Percentiles rank a stretch among this genome's conserved stretches.
Evolutionary conservation across 2,329 filamentous ascomycete genomes (phyloP).

Genomic region (Scolecobasidium constrictum): DNA sequence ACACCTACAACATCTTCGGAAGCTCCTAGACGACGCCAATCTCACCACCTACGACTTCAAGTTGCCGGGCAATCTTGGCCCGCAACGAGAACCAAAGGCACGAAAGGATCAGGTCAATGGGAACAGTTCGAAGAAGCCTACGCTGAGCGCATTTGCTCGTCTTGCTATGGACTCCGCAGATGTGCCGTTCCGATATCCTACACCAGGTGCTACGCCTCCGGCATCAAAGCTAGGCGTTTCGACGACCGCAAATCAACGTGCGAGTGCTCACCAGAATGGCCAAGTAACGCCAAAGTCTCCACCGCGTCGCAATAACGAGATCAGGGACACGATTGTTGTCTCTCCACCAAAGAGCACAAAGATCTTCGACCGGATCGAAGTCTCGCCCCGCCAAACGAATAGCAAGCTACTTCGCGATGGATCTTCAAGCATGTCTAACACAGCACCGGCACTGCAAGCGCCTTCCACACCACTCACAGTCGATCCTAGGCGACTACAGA

Average conservation of each 20-base stretch:
- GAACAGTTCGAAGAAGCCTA: too few relatives aligned
- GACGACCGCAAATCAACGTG: too few relatives aligned
- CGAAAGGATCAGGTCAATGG: slow-evolving; percentile 14
- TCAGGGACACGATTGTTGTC: not conserved
- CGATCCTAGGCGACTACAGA: not conserved
- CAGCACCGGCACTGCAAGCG: not conserved
- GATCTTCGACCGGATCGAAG: not conserved
- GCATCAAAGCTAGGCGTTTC: too few relatives aligned
- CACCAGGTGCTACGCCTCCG: not conserved
- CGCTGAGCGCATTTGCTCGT: slow-evolving; percentile 42
- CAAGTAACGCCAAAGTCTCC: not conserved
- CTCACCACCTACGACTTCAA: not conserved
- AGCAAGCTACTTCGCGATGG: not conserved
- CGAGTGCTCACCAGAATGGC: too few relatives aligned
- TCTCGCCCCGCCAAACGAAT: not conserved
- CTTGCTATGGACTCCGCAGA: slow-evolving; percentile 38
- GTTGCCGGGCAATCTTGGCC: not conserved
- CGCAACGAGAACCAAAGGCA: not conserved
- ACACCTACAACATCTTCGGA: not conserved
- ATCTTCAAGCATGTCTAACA: not conserved
- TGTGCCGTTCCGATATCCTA: slow-evolving; percentile 23
- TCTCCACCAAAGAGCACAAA: not conserved
- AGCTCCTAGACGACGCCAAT: not conserved
- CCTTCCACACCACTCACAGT: not conserved
- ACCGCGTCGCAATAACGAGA: not conserved